Base-by-base conservation (phyloP, 257 asterid species). In the Hygrophila difformis region DNA sequence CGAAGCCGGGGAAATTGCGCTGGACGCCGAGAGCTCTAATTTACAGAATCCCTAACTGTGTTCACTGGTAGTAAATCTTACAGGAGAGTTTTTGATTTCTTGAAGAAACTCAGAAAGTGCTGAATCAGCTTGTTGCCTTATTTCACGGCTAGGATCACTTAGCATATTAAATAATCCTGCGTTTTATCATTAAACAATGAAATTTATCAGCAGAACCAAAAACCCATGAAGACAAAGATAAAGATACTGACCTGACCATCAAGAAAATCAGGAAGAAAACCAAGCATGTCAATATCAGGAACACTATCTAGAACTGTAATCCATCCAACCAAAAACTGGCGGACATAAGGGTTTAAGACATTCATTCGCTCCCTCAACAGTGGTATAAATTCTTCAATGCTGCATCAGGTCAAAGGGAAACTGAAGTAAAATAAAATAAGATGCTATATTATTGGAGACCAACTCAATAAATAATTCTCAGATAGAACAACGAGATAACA, bases 301-400 rank as follows among this genome's bases (percentile, higher is more conserved):
- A 88, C 97, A 59, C 97, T 88, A 67, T 88, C 97, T 55, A 88
- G 76, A 59, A 88, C 95, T 44, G 97, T 88, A 67, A 88, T 88
- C 97, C 97, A 88, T 48, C 97, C 97, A 11, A 88, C 97, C 73
- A 88, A 72, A 73, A 88, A 88, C 64, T 84, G 97, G 60, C 97
- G 93, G 51, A 88, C 95, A 68, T 78, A 84, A 51, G 97, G 95
- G 56, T 81, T 81, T 62, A 88, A 80, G 61, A 88, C 88, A 67
- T 88, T 88, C 97, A 84, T 84, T 22, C 97, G 75, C 55, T 84
- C 97, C 64, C 95, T 78, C 76, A 88, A 60, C 78, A 88, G 57
- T 12, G 95, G 94, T 55, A 88, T 88, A 71, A 88, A 88, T 72
- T 88, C 97, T 78, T 84, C 97, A 67, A 88, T 88, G 69, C 95